Percentiles rank a stretch among this genome's conserved stretches.
Evolutionary conservation across 257 asterid species (phyloP).

Genomic region (Penstemon eatonii): DNA sequence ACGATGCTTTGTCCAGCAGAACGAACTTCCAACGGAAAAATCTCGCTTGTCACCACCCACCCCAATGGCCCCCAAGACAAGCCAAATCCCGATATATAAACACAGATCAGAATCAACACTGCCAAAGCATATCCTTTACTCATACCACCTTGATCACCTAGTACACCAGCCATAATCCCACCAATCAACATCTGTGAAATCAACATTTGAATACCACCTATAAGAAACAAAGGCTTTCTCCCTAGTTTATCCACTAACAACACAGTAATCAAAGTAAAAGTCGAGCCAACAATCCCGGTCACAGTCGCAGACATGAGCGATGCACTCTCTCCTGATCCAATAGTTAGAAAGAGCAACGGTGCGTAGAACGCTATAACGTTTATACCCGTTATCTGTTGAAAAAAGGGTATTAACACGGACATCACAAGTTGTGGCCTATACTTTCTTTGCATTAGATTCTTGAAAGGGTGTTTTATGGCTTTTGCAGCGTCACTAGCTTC

Average conservation of each 20-base stretch:
- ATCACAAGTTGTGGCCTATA: constrained; percentile 40
- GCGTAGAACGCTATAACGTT: constrained; percentile 37
- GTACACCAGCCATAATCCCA: constrained; percentile 26
- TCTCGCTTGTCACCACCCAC: constrained; percentile 41
- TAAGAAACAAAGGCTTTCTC: constrained; percentile 33
- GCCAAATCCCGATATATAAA: constrained; percentile 32
- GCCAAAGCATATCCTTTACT: constrained; percentile 26
- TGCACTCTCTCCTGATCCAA: constrained; percentile 36
- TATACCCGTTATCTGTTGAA: constrained; percentile 36
- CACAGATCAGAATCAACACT: constrained; percentile 29
- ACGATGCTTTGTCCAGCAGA: constrained; percentile 41
- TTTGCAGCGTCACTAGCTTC: constrained; percentile 35
- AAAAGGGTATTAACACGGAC: constrained; percentile 37
- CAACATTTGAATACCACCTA: constrained; percentile 36
- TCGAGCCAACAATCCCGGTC: constrained; percentile 27
- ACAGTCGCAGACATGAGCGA: constrained; percentile 31
- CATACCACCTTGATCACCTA: constrained; percentile 33
- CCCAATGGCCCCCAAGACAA: constrained; percentile 44
- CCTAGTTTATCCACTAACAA: constrained; percentile 31
- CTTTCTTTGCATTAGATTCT: constrained; percentile 29
- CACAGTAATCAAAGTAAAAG: not conserved
- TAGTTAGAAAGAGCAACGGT: constrained; percentile 27
- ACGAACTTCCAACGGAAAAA: constrained; percentile 36
- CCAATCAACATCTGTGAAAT: constrained; percentile 31
- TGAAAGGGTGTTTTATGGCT: constrained; percentile 31